phyloP scores from a whole-genome alignment of 2,329 filamentous ascomycete genomes.

The Leptographium galeiforme region DNA sequence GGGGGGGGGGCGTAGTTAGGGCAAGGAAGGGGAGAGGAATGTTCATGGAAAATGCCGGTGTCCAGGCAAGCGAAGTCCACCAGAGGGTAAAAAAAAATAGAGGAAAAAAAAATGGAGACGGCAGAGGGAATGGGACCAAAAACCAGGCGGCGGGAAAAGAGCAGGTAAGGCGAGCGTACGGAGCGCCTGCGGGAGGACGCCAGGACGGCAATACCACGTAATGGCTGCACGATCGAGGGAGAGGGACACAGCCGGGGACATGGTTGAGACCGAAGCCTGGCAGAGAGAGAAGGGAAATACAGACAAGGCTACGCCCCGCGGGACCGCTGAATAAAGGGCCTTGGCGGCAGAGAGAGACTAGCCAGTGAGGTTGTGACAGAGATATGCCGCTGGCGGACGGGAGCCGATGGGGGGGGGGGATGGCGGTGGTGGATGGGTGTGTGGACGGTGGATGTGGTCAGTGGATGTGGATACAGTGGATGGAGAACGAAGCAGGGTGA shows the following conservation, averaged over 20 bases:
- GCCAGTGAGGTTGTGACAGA: background rate
- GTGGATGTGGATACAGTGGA: background rate
- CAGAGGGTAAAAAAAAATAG: background rate
- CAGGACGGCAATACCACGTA: background rate
- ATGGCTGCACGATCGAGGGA: background rate
- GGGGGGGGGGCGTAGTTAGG: background rate
- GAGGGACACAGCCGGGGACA: background rate
- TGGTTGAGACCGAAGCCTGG: background rate
- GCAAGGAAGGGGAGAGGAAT: background rate
- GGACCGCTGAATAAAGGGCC: background rate
- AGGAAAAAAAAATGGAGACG: background rate
- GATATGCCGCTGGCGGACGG: background rate
- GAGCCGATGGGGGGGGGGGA: background rate
- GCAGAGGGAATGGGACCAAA: background rate
- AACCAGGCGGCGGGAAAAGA: too few species aligned
- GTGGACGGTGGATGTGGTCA: background rate
- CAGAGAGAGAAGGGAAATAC: background rate
- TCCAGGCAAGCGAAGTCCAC: background rate
- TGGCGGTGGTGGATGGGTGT: background rate
- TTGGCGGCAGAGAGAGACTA: background rate
- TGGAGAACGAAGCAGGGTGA: too few species aligned
- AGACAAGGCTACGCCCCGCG: background rate
- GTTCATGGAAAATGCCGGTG: background rate
- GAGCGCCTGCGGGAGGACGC: background rate
- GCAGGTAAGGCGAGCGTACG: background rate